phyloP scores from a whole-genome alignment of 2,329 filamentous ascomycete genomes.

The Cucurbitaria berberidis region DNA sequence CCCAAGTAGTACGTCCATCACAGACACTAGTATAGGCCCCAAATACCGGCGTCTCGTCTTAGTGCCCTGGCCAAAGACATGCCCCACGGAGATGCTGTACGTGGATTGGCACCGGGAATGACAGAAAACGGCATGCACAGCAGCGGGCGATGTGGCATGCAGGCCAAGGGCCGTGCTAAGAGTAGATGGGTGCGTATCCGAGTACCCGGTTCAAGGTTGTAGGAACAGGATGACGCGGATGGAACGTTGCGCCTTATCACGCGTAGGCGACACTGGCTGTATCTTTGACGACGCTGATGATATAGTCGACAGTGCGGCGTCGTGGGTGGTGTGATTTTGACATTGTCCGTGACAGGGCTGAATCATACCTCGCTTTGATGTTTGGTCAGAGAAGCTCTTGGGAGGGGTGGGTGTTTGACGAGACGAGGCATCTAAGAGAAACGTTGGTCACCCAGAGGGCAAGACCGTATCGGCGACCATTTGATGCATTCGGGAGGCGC shows the following conservation, averaged over 20 bases:
- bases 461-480: constrained; percentile 21
- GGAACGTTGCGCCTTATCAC: constrained; percentile 22
- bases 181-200: constrained; percentile 19
- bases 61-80: constrained; percentile 18
- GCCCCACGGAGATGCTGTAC: constrained; percentile 23
- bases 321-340: constrained; percentile 3
- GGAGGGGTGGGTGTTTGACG: constrained; percentile 6
- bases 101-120: constrained; percentile 28
- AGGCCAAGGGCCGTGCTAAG: constrained; percentile 23
- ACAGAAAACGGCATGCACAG: constrained; percentile 49
- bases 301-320: neutral
- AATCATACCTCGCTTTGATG: neutral
- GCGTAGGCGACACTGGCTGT: constrained; percentile 6
- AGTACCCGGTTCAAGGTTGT: constrained; percentile 33
- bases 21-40: constrained; percentile 26
- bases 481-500: constrained; percentile 12
- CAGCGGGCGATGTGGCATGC: constrained; percentile 20
- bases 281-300: neutral
- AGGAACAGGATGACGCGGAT: constrained; percentile 10
- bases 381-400: neutral
- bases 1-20: constrained; percentile 10
- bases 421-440: constrained; percentile 3
- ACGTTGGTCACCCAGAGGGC: constrained; percentile 7
- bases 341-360: neutral
- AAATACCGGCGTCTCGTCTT: constrained; percentile 24